phyloP scores from a whole-genome alignment of 2,329 filamentous ascomycete genomes.

The Aureobasidium melanogenum region DNA sequence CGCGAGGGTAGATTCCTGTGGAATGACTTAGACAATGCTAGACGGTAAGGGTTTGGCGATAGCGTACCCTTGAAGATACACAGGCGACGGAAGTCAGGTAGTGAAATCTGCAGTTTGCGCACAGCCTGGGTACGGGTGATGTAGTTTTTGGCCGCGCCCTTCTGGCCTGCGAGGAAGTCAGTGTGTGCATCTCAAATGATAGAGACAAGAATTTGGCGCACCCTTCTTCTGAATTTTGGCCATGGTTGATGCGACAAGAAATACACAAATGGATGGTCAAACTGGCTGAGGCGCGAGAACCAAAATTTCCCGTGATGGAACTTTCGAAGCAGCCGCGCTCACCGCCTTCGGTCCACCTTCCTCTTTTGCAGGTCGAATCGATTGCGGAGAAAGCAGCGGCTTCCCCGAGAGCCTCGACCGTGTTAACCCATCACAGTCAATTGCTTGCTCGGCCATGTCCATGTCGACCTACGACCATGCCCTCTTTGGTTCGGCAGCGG shows the following conservation, averaged over 20 bases:
- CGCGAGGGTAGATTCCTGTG: slow-evolving; percentile 82
- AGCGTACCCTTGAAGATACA: slow-evolving; percentile 88
- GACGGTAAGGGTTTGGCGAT: not conserved
- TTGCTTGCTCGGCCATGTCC: not conserved
- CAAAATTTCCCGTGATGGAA: not conserved
- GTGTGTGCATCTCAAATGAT: not conserved
- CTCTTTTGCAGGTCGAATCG: not conserved
- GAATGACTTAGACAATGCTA: not conserved
- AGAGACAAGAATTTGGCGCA: slow-evolving; percentile 23
- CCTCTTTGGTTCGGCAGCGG: slow-evolving; percentile 67
- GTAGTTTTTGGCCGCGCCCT: slow-evolving; percentile 95
- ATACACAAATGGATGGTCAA: not conserved
- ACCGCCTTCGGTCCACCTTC: not conserved
- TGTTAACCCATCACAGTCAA: not conserved
- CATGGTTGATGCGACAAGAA: slow-evolving; percentile 38
- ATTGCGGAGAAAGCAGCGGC: not conserved
- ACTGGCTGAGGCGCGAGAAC: not conserved
- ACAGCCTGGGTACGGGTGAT: slow-evolving; percentile 95
- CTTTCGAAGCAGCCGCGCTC: not conserved
- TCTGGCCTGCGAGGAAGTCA: slow-evolving; percentile 47
- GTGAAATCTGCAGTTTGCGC: slow-evolving; percentile 92
- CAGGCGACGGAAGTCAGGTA: slow-evolving; percentile 93
- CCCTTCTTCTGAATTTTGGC: slow-evolving; percentile 83
- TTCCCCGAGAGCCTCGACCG: not conserved
- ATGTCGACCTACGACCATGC: slow-evolving; percentile 19